Conservation (phyloP, 306 rosid species). For the Castanea sativa region DNA sequence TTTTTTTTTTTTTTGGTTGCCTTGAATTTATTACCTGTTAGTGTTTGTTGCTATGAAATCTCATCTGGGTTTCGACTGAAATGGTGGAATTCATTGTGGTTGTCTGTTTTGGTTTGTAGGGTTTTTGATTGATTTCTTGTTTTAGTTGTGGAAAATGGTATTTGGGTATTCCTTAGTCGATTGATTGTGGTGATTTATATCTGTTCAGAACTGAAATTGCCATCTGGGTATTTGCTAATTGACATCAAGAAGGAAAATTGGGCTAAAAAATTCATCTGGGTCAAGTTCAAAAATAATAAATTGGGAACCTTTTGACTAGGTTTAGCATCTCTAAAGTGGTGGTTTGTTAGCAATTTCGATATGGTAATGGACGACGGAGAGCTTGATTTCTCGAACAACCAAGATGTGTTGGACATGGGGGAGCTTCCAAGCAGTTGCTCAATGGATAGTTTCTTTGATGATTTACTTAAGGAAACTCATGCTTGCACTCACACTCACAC, state of each 20-base stretch:
- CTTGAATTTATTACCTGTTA: background rate
- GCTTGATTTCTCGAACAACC: slow-evolving; percentile 66
- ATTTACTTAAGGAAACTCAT: slow-evolving; percentile 68
- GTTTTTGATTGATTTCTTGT: background rate
- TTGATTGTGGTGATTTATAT: background rate
- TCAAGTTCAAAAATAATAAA: background rate
- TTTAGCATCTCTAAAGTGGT: background rate
- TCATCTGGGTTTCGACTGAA: background rate
- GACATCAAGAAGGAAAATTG: background rate
- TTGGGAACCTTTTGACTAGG: background rate
- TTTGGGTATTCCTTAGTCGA: background rate
- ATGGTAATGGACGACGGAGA: slow-evolving; percentile 88
- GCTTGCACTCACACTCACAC: slow-evolving; percentile 97
- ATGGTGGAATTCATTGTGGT: background rate
- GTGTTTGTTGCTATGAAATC: background rate
- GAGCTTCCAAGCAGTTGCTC: slow-evolving; percentile 73
- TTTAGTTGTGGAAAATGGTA: background rate
- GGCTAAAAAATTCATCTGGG: slow-evolving; percentile 7
- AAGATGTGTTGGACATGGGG: slow-evolving; percentile 60
- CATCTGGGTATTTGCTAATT: slow-evolving; percentile 12
- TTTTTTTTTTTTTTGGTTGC: background rate
- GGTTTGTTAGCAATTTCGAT: slow-evolving; percentile 9
- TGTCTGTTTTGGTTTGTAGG: background rate
- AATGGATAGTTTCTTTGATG: slow-evolving; percentile 84
- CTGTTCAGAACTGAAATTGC: background rate